Conservation (phyloP, 805 yeast genomes). For the Komagataella pastoris region DNA sequence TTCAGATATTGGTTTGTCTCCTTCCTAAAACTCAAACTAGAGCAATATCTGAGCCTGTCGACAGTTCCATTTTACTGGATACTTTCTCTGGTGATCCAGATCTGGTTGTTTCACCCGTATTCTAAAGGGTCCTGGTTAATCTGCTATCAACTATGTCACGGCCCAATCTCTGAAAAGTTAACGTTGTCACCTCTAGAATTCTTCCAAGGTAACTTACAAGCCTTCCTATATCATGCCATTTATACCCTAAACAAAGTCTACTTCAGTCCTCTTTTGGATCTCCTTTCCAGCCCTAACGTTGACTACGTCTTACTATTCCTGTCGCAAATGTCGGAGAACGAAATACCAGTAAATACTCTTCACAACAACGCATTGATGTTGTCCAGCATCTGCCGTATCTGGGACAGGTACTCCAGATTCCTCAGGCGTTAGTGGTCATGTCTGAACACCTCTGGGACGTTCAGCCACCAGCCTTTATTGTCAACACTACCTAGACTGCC, state of each 20-base stretch:
- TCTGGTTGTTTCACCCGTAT: neutral
- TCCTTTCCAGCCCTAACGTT: neutral
- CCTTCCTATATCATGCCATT: neutral
- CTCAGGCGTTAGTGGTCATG: constrained; percentile 10
- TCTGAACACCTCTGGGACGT: constrained; percentile 24
- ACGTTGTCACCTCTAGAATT: neutral
- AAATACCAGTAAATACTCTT: neutral
- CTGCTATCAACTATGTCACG: neutral
- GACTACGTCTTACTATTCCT: neutral
- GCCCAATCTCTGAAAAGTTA: neutral
- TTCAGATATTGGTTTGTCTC: neutral
- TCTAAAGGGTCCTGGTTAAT: neutral
- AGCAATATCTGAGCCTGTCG: neutral
- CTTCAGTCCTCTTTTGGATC: neutral
- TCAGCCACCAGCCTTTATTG: constrained; percentile 24
- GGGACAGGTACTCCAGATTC: neutral
- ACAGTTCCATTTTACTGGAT: neutral
- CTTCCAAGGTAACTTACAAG: neutral
- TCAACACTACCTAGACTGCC: constrained; percentile 24
- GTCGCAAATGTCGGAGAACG: neutral
- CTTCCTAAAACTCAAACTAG: neutral
- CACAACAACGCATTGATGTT: neutral
- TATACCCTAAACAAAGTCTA: neutral
- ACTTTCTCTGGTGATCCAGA: neutral
- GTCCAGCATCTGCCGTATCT: neutral